Percentiles rank a stretch among this genome's conserved stretches.
Evolutionary conservation across 2,329 filamentous ascomycete species (phyloP).

Genomic region (Elsinoe necatrix): DNA sequence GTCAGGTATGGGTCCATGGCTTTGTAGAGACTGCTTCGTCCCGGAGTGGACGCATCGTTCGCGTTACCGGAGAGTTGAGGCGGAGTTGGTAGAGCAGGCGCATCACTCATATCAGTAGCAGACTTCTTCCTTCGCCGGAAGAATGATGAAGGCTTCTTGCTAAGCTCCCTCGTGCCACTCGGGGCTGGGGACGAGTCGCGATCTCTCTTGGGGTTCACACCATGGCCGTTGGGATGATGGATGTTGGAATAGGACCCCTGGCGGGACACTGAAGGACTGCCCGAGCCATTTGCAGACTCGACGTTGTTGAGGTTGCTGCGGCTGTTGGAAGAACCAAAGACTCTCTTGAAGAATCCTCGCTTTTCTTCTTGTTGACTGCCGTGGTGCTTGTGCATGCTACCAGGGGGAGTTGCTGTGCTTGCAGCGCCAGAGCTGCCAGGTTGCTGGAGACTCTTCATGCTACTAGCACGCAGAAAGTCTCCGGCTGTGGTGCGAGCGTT

Average conservation of each 20-base stretch:
- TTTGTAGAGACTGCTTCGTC: slow-evolving; percentile 71
- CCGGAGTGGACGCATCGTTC: slow-evolving; percentile 32
- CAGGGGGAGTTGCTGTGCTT: slow-evolving; percentile 45
- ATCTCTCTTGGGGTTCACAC: not conserved
- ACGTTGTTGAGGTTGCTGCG: slow-evolving; percentile 13
- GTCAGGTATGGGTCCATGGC: slow-evolving; percentile 78
- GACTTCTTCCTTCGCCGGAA: slow-evolving; percentile 93
- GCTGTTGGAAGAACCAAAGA: slow-evolving; percentile 63
- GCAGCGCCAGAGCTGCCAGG: slow-evolving; percentile 33
- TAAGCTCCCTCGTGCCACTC: slow-evolving; percentile 40
- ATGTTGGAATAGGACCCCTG: slow-evolving; percentile 11
- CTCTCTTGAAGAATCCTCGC: slow-evolving; percentile 83
- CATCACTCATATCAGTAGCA: slow-evolving; percentile 56
- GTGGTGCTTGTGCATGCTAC: slow-evolving; percentile 21
- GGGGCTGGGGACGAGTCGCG: slow-evolving; percentile 14
- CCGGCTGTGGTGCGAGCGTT: slow-evolving; percentile 40
- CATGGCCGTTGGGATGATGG: slow-evolving; percentile 7
- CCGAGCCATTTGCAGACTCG: not conserved
- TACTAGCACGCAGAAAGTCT: slow-evolving; percentile 42
- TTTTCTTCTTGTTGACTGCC: slow-evolving; percentile 42
- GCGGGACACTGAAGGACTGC: slow-evolving; percentile 15
- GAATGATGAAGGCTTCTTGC: slow-evolving; percentile 91
- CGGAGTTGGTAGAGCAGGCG: slow-evolving; percentile 48
- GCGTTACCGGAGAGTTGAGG: slow-evolving; percentile 42
- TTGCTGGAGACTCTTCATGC: slow-evolving; percentile 35